These are phyloP conservation scores for Neocallimastix lanati DNA, from an alignment of 192 early-diverging fungal species.

Conservation along the genomic window DNA sequence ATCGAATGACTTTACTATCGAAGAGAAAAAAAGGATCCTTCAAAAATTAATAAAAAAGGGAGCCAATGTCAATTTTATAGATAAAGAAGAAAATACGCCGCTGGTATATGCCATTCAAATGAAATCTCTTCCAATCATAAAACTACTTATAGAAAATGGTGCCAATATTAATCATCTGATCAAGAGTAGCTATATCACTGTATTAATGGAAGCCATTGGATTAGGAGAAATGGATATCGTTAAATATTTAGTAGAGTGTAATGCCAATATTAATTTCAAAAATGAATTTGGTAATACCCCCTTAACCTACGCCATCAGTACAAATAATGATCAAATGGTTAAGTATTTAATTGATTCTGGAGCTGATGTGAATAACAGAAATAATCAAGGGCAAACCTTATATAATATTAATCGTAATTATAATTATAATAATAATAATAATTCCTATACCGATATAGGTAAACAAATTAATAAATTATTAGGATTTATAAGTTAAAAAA, in stretches of 20 bases:
- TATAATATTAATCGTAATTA: no score
- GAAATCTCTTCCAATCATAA: background rate
- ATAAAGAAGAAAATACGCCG: background rate
- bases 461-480: no score
- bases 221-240: background rate
- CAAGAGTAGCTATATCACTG: background rate
- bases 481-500: no score
- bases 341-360: background rate
- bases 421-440: no score
- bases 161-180: background rate
- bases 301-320: no score
- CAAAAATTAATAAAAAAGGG: background rate
- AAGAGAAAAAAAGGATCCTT: background rate
- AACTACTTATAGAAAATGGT: background rate
- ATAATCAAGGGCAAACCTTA: background rate
- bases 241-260: background rate
- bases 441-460: no score
- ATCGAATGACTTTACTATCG: background rate
- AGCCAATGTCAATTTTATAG: background rate
- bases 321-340: no score
- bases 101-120: background rate
- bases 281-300: no score
- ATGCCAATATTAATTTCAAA: background rate
- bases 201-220: background rate
- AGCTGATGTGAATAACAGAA: background rate